phyloP scores from a whole-genome alignment of 257 asterid species.

The Solanum sitiens region DNA sequence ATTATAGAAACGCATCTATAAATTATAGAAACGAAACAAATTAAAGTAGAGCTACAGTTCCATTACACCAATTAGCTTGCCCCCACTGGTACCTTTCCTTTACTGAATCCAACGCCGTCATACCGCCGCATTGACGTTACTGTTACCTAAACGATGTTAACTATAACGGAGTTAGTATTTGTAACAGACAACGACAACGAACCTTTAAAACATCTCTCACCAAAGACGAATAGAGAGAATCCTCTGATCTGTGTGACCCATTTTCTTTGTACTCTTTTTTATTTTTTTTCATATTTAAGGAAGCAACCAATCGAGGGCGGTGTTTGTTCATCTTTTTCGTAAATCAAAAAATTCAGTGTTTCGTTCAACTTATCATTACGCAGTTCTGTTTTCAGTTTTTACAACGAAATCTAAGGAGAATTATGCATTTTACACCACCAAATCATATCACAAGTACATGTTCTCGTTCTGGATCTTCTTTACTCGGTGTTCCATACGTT shows the following conservation, averaged over 20 bases:
- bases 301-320: constrained; percentile 2
- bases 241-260: constrained; percentile 8
- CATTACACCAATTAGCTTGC: not conserved
- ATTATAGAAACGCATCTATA: accelerated
- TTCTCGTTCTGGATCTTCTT: constrained; percentile 18
- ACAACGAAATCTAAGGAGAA: constrained; percentile 35
- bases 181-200: not conserved
- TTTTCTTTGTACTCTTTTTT: not conserved
- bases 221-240: constrained; percentile 12
- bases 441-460: constrained; percentile 16
- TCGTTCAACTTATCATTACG: constrained; percentile 32
- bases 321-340: not conserved
- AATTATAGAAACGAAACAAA: not conserved
- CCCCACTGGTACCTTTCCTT: not conserved
- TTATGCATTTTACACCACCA: constrained; percentile 28
- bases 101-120: constrained; percentile 31
- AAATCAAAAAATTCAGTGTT: constrained; percentile 17
- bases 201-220: not conserved
- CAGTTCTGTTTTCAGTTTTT: not conserved
- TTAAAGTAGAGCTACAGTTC: too few species aligned
- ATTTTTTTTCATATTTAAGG: not conserved
- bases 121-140: constrained; percentile 13
- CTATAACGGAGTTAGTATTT: not conserved
- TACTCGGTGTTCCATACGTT: not conserved
- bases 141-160: not conserved